Evolutionary conservation across 176 grass and related monocot species (phyloP).

Genomic region (Eleusine indica): DNA sequence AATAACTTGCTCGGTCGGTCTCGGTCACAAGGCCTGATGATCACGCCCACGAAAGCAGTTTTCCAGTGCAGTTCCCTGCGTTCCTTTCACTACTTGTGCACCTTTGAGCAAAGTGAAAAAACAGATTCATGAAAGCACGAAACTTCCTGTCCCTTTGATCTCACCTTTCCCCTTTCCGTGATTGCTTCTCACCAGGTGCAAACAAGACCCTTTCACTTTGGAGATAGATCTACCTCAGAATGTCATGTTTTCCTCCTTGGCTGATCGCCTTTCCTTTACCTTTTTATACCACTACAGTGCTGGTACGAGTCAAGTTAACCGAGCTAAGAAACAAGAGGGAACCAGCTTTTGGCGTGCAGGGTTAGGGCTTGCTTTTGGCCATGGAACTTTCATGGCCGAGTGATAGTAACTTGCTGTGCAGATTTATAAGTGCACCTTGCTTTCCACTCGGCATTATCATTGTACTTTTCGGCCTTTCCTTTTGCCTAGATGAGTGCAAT

Average conservation of each 20-base stretch:
- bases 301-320: not conserved
- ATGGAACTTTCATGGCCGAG: conserved; percentile 10
- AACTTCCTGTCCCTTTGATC: conserved; percentile 48
- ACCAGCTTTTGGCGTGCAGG: not conserved
- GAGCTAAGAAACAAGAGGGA: not conserved
- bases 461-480: conserved; percentile 22
- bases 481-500: not conserved
- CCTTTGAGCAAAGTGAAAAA: conserved; percentile 39
- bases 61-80: conserved; percentile 2
- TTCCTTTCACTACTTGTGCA: conserved; percentile 29
- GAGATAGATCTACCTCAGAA: conserved; percentile 21
- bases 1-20: conserved; percentile 26
- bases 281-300: not conserved
- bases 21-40: not conserved
- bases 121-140: conserved; percentile 20
- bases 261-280: not conserved
- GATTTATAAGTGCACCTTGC: conserved; percentile 12
- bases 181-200: conserved; percentile 36
- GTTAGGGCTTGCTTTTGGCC: conserved; percentile 25
- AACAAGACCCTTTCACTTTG: conserved; percentile 3
- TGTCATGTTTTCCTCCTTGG: not conserved
- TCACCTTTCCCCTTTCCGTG: conserved; percentile 33
- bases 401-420: conserved; percentile 15
- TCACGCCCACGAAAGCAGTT: conserved; percentile 15
- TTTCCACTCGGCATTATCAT: conserved; percentile 38